Evolutionary conservation across 306 rosid species (phyloP).

Genomic region (Trifolium dubium): DNA sequence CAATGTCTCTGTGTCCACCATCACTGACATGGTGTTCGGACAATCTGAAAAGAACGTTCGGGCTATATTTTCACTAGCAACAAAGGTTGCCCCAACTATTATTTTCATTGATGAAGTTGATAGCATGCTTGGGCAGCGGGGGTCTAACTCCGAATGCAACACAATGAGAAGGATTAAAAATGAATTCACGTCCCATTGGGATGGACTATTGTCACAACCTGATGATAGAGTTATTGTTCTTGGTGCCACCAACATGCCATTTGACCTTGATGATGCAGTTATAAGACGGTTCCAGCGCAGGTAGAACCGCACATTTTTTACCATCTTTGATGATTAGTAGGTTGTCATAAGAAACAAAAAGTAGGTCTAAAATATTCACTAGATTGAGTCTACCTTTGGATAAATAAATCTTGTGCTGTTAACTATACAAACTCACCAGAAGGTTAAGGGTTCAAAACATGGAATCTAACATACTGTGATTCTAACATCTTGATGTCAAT

Average conservation of each 20-base stretch:
- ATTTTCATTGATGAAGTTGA: slow-evolving; percentile 87
- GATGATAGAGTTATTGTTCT: slow-evolving; percentile 71
- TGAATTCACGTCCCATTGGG: slow-evolving; percentile 88
- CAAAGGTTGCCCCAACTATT: slow-evolving; percentile 82
- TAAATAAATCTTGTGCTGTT: no score
- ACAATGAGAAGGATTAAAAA: slow-evolving; percentile 85
- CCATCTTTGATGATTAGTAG: not conserved
- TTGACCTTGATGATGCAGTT: slow-evolving; percentile 90
- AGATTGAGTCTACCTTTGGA: no score
- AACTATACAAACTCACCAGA: no score
- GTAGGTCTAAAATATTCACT: no score
- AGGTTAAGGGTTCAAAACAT: no score
- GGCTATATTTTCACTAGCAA: slow-evolving; percentile 79
- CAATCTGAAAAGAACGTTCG: slow-evolving; percentile 80
- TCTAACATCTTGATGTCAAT: not conserved
- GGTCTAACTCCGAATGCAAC: slow-evolving; percentile 60
- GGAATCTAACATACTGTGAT: no score
- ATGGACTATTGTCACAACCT: slow-evolving; percentile 70
- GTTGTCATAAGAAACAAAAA: no score
- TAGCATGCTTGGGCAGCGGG: slow-evolving; percentile 83
- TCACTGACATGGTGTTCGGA: slow-evolving; percentile 78
- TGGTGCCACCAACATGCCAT: slow-evolving; percentile 88
- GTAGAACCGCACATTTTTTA: slow-evolving; percentile 41
- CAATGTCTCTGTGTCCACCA: slow-evolving; percentile 81
- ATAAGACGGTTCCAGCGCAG: slow-evolving; percentile 83